Percentiles rank a stretch among this genome's conserved stretches.
Evolutionary conservation across 106 monocot genomes (phyloP).

Genomic region (Allium cepa): DNA sequence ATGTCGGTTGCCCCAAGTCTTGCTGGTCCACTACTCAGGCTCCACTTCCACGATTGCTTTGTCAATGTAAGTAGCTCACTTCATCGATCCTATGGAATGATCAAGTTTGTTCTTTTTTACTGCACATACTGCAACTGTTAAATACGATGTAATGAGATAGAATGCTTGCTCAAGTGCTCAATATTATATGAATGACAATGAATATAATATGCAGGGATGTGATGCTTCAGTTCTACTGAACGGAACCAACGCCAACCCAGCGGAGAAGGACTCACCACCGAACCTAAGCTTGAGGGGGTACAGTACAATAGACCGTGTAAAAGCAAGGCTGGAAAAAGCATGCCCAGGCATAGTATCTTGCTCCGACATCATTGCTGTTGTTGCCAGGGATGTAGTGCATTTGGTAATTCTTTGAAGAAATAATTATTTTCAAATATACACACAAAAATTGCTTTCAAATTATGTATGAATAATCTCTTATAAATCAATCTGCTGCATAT

Average conservation of each 20-base stretch:
- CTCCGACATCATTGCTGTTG: conserved; percentile 34
- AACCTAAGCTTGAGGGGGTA: conserved; percentile 33
- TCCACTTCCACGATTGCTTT: conserved; percentile 68
- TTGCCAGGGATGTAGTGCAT: conserved; percentile 36
- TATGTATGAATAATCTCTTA: neutral
- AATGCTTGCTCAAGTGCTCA: no score
- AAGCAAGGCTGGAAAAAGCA: conserved; percentile 32
- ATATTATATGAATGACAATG: no score
- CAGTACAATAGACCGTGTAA: conserved; percentile 25
- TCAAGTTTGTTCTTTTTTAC: no score
- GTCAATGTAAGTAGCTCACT: conserved; percentile 25
- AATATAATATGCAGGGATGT: conserved; percentile 25
- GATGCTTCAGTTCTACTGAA: conserved; percentile 41
- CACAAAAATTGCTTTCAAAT: neutral
- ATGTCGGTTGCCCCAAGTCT: conserved; percentile 21
- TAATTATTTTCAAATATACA: neutral
- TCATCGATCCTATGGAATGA: no score
- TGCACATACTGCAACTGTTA: no score
- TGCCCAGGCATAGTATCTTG: conserved; percentile 49
- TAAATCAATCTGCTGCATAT: neutral
- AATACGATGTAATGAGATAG: no score
- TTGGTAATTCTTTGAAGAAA: conserved; percentile 12
- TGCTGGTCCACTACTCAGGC: conserved; percentile 30
- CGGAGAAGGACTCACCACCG: conserved; percentile 25
- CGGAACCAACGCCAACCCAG: neutral